phyloP scores from a whole-genome alignment of 345 rosid species.

The Camelina neglecta region DNA sequence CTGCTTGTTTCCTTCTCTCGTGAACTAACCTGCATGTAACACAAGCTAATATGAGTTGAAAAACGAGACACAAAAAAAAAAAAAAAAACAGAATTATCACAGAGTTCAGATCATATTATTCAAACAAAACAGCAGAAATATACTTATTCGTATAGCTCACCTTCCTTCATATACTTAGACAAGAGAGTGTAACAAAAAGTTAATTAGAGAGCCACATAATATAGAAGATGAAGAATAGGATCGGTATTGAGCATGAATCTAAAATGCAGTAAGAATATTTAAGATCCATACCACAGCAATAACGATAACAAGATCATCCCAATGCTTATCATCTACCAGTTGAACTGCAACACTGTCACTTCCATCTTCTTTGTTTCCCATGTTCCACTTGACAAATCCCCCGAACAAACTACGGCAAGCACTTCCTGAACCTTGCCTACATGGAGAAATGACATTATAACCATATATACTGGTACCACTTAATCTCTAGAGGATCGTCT shows the following conservation, averaged over 20 bases:
- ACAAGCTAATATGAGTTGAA: conserved; percentile 31
- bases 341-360: conserved; percentile 92
- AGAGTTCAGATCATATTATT: conserved; percentile 10
- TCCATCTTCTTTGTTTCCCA: conserved; percentile 87
- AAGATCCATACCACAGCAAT: conserved; percentile 83
- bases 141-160: not conserved
- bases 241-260: not conserved
- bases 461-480: not conserved
- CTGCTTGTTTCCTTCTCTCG: conserved; percentile 95
- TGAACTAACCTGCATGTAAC: conserved; percentile 74
- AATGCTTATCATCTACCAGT: conserved; percentile 86
- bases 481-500: not conserved
- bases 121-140: not conserved
- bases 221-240: not conserved
- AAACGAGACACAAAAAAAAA: not conserved
- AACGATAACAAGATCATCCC: conserved; percentile 91
- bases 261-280: not conserved
- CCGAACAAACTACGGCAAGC: conserved; percentile 97
- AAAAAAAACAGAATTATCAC: not conserved
- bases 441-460: conserved; percentile 34
- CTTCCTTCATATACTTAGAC: conserved; percentile 4
- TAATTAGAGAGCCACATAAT: not conserved
- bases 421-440: conserved; percentile 98
- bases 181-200: not conserved
- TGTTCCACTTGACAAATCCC: conserved; percentile 94